Percentiles rank a stretch among this genome's conserved stretches.
These are phyloP conservation scores for Ganoderma resinaceum DNA, from an alignment of 1,284 basidiomycete genomes.

Conservation along the genomic window DNA sequence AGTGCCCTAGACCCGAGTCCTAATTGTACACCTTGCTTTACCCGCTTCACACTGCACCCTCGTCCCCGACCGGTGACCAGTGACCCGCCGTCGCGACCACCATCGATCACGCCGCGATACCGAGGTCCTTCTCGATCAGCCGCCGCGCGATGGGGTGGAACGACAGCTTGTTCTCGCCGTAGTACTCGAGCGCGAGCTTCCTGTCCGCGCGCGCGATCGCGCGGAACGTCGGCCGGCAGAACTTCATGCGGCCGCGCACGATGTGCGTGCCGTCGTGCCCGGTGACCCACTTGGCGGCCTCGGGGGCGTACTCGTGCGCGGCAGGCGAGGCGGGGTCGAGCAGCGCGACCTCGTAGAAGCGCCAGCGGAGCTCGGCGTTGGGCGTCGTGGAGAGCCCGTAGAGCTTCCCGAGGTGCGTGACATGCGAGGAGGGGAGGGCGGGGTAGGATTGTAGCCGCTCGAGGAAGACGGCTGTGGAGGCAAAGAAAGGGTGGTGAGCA, in stretches of 20 bases:
- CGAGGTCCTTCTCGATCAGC: conserved; percentile 64
- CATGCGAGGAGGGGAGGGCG: conserved; percentile 61
- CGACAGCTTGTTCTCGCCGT: conserved; percentile 54
- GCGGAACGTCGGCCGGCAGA: conserved; percentile 74
- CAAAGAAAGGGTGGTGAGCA: conserved; percentile 1
- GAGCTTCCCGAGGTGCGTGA: conserved; percentile 59
- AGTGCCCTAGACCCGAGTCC: conserved; percentile 9
- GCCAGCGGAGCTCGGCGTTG: conserved; percentile 78
- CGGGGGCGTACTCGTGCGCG: conserved; percentile 54
- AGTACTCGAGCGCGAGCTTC: conserved; percentile 67
- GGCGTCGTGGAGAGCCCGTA: conserved; percentile 60
- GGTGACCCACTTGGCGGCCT: conserved; percentile 74
- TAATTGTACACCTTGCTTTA: conserved; percentile 7
- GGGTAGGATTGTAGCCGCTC: conserved; percentile 67
- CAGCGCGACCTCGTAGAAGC: conserved; percentile 74
- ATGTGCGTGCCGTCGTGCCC: conserved; percentile 64
- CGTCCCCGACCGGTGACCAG: background rate
- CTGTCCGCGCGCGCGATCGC: conserved; percentile 63
- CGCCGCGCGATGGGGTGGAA: conserved; percentile 84
- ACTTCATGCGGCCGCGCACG: conserved; percentile 84
- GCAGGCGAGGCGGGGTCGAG: conserved; percentile 54
- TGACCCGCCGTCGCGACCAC: background rate
- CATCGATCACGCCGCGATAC: background rate
- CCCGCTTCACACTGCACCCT: background rate
- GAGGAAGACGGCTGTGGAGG: conserved; percentile 70